A percentile compares a stretch with the other conserved stretches of the same genome.
Evolutionary conservation across 2,329 filamentous ascomycete species (phyloP).

Genomic region (Alternaria postmessia): DNA sequence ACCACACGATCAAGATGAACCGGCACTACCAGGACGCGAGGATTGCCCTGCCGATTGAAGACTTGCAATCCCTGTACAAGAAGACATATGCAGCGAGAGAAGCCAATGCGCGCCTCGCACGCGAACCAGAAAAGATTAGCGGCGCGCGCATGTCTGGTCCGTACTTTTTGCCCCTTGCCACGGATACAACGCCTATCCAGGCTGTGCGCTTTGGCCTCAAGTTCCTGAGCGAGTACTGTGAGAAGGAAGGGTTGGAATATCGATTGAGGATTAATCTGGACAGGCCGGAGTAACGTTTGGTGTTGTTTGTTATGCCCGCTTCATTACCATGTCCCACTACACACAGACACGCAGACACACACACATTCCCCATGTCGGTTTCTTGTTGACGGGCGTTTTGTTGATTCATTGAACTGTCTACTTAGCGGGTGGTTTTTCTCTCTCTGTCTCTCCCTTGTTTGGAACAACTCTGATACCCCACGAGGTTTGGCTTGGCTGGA

Average conservation of each 20-base stretch:
- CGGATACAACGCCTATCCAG: conserved; percentile 53
- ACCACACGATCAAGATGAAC: conserved; percentile 38
- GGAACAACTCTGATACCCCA: conserved; percentile 7
- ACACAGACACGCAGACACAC: too few species aligned
- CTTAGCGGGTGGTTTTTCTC: background rate
- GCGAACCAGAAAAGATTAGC: conserved; percentile 45
- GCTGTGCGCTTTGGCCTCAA: conserved; percentile 55
- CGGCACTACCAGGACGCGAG: conserved; percentile 41
- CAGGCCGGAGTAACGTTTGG: conserved; percentile 20
- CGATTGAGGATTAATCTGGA: conserved; percentile 39
- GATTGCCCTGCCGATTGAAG: conserved; percentile 43
- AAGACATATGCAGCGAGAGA: conserved; percentile 49
- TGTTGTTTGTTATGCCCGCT: too few species aligned
- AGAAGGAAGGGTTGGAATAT: conserved; percentile 41
- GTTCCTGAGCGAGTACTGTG: conserved; percentile 55
- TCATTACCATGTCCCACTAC: too few species aligned
- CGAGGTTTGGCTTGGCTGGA: background rate
- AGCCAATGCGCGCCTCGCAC: conserved; percentile 25
- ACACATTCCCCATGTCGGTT: too few species aligned
- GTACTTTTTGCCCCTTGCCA: conserved; percentile 53
- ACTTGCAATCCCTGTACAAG: conserved; percentile 49
- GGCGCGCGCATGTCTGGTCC: conserved; percentile 46
- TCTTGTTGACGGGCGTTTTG: background rate
- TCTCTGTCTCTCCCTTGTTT: background rate
- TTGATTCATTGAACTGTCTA: background rate